Conservation (phyloP, 306 rosid species). For the Fragaria iinumae region DNA sequence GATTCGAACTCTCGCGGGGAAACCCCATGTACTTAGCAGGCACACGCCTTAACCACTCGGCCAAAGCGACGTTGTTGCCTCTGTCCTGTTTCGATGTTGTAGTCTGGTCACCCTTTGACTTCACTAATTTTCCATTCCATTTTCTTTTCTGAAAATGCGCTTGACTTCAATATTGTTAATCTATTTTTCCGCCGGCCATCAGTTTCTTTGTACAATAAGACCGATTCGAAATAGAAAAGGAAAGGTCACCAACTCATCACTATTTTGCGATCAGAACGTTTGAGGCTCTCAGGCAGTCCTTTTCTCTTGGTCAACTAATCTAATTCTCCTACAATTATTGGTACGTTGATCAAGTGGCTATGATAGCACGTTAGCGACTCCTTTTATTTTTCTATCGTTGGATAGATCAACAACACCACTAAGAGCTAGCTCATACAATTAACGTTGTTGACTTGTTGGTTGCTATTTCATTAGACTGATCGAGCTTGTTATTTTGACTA, state of each 20-base stretch:
- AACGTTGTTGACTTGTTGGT: not conserved
- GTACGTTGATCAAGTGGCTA: not conserved
- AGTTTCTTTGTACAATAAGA: not conserved
- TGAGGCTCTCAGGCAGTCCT: not conserved
- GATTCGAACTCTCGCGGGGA: constrained; percentile 20
- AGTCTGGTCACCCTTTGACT: too few relatives aligned
- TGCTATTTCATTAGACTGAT: not conserved
- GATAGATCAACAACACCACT: not conserved
- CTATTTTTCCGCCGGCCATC: not conserved
- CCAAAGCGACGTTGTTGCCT: not conserved
- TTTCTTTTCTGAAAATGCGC: too few relatives aligned
- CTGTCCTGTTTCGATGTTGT: not conserved
- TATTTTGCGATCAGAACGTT: not conserved
- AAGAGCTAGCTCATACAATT: not conserved
- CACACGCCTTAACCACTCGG: constrained; percentile 21
- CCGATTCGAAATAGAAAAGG: not conserved
- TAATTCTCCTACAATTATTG: not conserved
- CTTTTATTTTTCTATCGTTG: not conserved
- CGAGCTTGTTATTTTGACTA: not conserved
- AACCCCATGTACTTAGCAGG: constrained; percentile 22
- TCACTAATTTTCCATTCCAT: too few relatives aligned
- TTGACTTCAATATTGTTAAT: not conserved
- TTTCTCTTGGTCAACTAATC: not conserved
- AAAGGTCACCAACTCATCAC: not conserved
- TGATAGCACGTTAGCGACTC: not conserved